Evolutionary conservation across 208 protist genomes (phyloP).

Genomic region (Acanthamoeba royreba): DNA sequence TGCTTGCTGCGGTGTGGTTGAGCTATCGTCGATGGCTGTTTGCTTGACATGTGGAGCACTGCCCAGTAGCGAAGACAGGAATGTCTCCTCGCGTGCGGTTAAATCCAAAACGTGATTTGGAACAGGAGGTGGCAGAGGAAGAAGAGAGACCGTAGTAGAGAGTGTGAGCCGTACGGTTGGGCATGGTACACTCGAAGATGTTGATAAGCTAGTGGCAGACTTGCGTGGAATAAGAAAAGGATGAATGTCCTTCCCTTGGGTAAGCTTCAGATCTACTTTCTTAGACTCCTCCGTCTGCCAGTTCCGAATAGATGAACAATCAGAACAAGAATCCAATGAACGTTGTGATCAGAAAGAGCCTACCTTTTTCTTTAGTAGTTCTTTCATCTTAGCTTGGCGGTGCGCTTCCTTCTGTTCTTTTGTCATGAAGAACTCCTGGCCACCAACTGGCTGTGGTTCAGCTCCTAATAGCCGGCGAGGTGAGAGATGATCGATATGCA

Average conservation of each 20-base stretch:
- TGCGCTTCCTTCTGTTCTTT: not conserved
- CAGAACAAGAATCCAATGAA: not conserved
- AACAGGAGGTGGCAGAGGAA: not conserved
- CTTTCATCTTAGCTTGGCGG: not conserved
- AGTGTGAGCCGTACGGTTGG: too few species aligned
- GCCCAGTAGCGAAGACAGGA: not conserved
- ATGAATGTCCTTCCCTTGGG: not conserved
- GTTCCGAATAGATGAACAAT: too few species aligned
- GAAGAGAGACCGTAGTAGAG: not conserved
- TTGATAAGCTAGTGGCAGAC: not conserved
- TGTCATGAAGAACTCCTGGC: not conserved
- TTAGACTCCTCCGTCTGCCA: not conserved
- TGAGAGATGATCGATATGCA: too few species aligned
- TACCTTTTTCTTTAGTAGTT: not conserved
- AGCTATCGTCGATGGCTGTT: too few species aligned
- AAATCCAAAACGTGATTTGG: not conserved
- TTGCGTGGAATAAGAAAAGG: not conserved
- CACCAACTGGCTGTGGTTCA: too few species aligned
- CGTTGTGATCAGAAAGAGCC: too few species aligned
- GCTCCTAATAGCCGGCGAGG: too few species aligned
- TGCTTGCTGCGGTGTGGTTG: too few species aligned
- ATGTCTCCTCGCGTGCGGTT: not conserved
- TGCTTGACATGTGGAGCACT: too few species aligned
- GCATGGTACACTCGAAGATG: not conserved
- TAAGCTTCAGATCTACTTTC: not conserved